These are phyloP conservation scores for Periglandula ipomoeae DNA, from an alignment of 2,329 filamentous ascomycete genomes.

Conservation along the genomic window DNA sequence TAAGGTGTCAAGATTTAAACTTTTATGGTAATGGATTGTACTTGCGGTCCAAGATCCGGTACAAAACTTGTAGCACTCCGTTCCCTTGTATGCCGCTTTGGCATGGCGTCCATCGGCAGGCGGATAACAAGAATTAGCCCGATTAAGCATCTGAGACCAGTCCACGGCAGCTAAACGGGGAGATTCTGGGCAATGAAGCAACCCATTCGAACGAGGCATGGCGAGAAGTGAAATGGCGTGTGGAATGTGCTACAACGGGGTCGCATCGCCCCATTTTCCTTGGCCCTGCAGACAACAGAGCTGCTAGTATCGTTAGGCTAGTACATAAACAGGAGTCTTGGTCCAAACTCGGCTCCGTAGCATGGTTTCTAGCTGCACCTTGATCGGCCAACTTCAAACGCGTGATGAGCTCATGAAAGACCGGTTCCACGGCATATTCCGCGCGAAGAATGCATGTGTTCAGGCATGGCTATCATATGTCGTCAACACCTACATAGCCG, in stretches of 20 bases:
- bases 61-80: not conserved
- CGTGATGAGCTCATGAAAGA: not conserved
- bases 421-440: not conserved
- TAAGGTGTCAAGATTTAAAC: not conserved
- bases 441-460: too few species aligned
- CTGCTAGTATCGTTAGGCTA: not conserved
- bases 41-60: not conserved
- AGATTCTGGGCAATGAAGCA: not conserved
- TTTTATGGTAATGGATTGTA: not conserved
- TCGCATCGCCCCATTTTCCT: not conserved
- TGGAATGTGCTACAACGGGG: not conserved
- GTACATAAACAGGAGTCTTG: not conserved
- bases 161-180: not conserved
- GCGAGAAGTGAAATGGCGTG: not conserved
- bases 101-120: not conserved
- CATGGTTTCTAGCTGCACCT: not conserved
- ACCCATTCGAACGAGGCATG: not conserved
- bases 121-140: not conserved
- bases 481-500: too few species aligned
- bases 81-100: not conserved
- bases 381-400: too few species aligned
- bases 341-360: not conserved
- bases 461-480: too few species aligned
- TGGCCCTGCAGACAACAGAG: not conserved
- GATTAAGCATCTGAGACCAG: not conserved